A percentile compares a stretch with the other conserved stretches of the same genome.
Evolutionary conservation across 2,329 filamentous ascomycete genomes (phyloP).

Genomic region (Coleophoma cylindrospora): DNA sequence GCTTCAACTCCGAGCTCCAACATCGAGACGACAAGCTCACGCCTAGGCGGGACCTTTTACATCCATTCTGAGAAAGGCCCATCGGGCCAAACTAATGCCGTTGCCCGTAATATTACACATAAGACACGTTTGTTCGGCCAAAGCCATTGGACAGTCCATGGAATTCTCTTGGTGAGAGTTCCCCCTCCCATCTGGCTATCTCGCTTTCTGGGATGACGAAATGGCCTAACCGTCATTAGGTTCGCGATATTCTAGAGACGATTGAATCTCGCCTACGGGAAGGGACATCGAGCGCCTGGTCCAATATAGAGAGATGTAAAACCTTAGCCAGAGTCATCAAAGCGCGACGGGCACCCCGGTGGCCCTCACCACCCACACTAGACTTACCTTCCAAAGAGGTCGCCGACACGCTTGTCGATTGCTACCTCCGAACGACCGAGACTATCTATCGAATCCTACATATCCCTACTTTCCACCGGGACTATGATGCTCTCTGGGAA

Average conservation of each 20-base stretch:
- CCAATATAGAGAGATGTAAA: constrained; percentile 45
- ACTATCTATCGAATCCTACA: constrained; percentile 44
- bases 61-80: constrained; percentile 32
- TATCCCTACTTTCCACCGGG: constrained; percentile 40
- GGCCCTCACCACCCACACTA: constrained; percentile 36
- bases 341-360: constrained; percentile 37
- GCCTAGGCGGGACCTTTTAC: constrained; percentile 37
- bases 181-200: not conserved
- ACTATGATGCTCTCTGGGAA: constrained; percentile 47
- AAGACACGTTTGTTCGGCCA: constrained; percentile 53
- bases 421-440: constrained; percentile 44
- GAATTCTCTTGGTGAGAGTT: constrained; percentile 36
- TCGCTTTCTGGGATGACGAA: not conserved
- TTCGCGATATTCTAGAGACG: constrained; percentile 37
- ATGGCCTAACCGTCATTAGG: constrained; percentile 23
- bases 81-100: constrained; percentile 24
- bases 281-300: constrained; percentile 29
- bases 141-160: constrained; percentile 49
- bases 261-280: constrained; percentile 36
- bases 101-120: constrained; percentile 41
- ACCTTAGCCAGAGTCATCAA: constrained; percentile 47
- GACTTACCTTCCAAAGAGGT: constrained; percentile 41
- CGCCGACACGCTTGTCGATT: constrained; percentile 40
- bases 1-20: constrained; percentile 19
- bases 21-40: constrained; percentile 32